A percentile compares a stretch with the other conserved stretches of the same genome.
phyloP scores from a whole-genome alignment of 2,329 filamentous ascomycete genomes.

The Nothopassalora personata region DNA sequence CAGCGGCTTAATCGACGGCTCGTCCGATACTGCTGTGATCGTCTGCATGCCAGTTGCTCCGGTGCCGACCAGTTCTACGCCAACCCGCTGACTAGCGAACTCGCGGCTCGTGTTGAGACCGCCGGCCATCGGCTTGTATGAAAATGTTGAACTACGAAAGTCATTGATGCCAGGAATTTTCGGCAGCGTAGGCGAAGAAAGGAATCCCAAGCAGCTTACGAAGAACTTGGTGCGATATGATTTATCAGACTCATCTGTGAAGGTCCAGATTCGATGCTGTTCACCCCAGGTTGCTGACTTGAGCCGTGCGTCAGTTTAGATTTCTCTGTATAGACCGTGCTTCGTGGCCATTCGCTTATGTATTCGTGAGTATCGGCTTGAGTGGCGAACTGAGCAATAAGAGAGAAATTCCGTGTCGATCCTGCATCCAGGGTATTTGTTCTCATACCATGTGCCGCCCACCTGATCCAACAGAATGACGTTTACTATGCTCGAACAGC shows the following conservation, averaged over 20 bases:
- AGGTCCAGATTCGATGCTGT: constrained; percentile 8
- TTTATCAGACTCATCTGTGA: constrained; percentile 5
- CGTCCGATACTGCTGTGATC: constrained; percentile 25
- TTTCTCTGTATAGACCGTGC: constrained; percentile 51
- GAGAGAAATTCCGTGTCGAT: constrained; percentile 43
- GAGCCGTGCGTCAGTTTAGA: constrained; percentile 52
- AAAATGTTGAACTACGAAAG: constrained; percentile 32
- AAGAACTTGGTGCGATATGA: constrained; percentile 25
- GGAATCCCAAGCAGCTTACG: constrained; percentile 32
- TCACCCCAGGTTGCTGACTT: constrained; percentile 13
- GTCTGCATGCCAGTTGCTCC: constrained; percentile 38
- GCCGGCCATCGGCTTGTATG: constrained; percentile 5
- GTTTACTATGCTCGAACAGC: too few relatives aligned
- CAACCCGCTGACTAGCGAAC: constrained; percentile 34
- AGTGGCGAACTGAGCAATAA: constrained; percentile 41
- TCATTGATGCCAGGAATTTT: constrained; percentile 29
- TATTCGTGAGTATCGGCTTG: constrained; percentile 47
- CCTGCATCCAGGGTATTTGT: constrained; percentile 37
- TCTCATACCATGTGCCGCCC: constrained; percentile 25
- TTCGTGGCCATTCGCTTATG: constrained; percentile 55
- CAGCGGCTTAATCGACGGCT: constrained; percentile 33
- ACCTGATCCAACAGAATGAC: too few relatives aligned
- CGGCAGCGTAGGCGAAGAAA: constrained; percentile 25
- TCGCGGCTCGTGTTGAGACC: constrained; percentile 9
- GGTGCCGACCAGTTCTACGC: constrained; percentile 39